phyloP scores from a whole-genome alignment of 352 stramenopile genomes.

The Pythium chondricola region DNA sequence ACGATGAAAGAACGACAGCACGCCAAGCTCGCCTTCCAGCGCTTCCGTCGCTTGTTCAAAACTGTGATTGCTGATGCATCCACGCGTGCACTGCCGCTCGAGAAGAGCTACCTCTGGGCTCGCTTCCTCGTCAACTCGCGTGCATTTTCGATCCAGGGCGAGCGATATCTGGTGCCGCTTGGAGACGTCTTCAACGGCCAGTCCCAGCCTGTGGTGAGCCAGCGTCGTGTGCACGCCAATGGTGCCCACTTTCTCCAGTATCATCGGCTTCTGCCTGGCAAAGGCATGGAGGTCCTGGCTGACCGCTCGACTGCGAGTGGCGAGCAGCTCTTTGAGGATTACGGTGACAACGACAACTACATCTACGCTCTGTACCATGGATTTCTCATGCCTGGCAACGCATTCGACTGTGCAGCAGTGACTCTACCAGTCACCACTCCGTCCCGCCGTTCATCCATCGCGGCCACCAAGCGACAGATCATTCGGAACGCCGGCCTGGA shows the following conservation, averaged over 20 bases:
- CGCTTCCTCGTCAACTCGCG: conserved; percentile 68
- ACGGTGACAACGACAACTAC: conserved; percentile 92
- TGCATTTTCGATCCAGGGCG: conserved; percentile 69
- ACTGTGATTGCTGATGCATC: conserved; percentile 6
- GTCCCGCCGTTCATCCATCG: no score
- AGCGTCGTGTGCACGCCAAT: conserved; percentile 22
- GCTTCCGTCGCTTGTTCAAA: conserved; percentile 43
- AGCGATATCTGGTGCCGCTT: conserved; percentile 79
- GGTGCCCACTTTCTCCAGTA: conserved; percentile 56
- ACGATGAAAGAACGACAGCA: conserved; percentile 21
- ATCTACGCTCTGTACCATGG: conserved; percentile 86
- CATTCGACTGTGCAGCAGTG: conserved; percentile 83
- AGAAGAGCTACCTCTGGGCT: conserved; percentile 33
- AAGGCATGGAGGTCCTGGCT: conserved; percentile 52
- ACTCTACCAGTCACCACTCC: conserved; percentile 19
- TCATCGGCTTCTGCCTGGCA: conserved; percentile 29
- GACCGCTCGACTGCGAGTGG: conserved; percentile 37
- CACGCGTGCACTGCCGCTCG: conserved; percentile 2
- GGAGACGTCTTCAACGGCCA: conserved; percentile 85
- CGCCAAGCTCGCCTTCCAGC: conserved; percentile 24
- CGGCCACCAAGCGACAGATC: not conserved
- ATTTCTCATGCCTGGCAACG: conserved; percentile 85
- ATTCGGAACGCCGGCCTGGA: conserved; percentile 1
- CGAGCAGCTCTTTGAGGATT: conserved; percentile 91
- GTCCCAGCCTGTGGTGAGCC: conserved; percentile 24